These are phyloP conservation scores for Linnemannia zychae DNA, from an alignment of 192 early-diverging fungal species.

Conservation along the genomic window DNA sequence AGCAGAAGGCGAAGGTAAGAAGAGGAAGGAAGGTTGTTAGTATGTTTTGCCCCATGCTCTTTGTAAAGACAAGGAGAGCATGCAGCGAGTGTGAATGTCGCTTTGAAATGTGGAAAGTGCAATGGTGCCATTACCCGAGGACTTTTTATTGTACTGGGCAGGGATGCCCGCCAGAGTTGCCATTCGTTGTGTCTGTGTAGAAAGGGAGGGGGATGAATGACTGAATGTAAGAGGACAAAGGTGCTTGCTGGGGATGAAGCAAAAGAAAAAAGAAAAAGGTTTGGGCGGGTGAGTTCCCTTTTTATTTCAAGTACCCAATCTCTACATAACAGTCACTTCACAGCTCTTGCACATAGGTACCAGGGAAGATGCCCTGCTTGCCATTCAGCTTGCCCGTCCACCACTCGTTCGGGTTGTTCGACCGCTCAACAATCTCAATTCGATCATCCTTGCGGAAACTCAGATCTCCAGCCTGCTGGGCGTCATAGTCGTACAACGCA, in stretches of 20 bases:
- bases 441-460: constrained; percentile 77
- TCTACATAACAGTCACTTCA: neutral
- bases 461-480: constrained; percentile 80
- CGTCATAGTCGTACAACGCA: constrained; percentile 85
- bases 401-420: constrained; percentile 77
- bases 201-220: neutral
- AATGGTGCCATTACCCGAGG: constrained; percentile 31
- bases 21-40: neutral
- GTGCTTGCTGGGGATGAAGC: neutral
- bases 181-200: constrained; percentile 16
- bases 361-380: constrained; percentile 78
- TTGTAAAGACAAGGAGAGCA: neutral
- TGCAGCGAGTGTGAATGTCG: neutral
- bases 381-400: constrained; percentile 84
- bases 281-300: neutral
- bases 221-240: neutral
- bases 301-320: no score
- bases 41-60: neutral
- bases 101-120: neutral
- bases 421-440: constrained; percentile 77
- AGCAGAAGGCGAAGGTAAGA: neutral
- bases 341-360: constrained; percentile 51
- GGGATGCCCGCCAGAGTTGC: constrained; percentile 38
- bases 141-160: constrained; percentile 52
- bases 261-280: neutral